Evolutionary conservation across 129 eudicot species (phyloP), one percentile per base, ranked within the genome.

Genomic region (Dittrichia graveolens): DNA sequence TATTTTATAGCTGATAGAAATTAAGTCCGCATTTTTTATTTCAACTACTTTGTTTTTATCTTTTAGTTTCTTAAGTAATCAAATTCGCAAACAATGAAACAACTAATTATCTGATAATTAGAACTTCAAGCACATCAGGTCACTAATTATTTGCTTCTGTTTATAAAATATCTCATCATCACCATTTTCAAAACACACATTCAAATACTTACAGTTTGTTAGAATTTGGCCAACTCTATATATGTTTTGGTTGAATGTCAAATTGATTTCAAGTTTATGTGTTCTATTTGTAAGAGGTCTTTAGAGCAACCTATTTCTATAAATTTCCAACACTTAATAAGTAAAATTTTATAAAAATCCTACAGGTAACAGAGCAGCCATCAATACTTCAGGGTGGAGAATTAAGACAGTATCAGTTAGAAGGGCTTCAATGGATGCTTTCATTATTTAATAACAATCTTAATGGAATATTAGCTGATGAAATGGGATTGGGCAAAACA

Each of bases 351-450:
- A n/a, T 72, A 41, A 8, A 9, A 73, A 59, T 62, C 15, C 35
- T 79, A 67, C 72, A 94, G 99, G 99, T 94, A 63, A 82, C 83
- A 7, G 99, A 95, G 87, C 99, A 95, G 78, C 99, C 99, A 46
- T 78, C 89, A 46, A 83, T 80, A 84, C 99, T 95, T 78, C 91
- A 90, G 56, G 99, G 97, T 65, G 99, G 99, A 74, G 99, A 90
- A 73, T 56, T 95, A 64, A 86, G 97, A 78, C 81, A 81, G 0
- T 90, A 95, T 77, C 99, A 95, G 71, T 19, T 95, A 66, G 99
- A 95, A 85, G 99, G 97, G 69, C 97, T 95, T 52, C 96, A 95
- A 63, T 95, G 99, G 99, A 90, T 95, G 97, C 48, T 90, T 50
- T 90, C 97, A 13, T 75, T 90, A 69, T 95, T 86, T 81, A 90